Evolutionary conservation across 371 early-diverging fungal genomes (phyloP).

Genomic region (Saksenaea oblongispora): DNA sequence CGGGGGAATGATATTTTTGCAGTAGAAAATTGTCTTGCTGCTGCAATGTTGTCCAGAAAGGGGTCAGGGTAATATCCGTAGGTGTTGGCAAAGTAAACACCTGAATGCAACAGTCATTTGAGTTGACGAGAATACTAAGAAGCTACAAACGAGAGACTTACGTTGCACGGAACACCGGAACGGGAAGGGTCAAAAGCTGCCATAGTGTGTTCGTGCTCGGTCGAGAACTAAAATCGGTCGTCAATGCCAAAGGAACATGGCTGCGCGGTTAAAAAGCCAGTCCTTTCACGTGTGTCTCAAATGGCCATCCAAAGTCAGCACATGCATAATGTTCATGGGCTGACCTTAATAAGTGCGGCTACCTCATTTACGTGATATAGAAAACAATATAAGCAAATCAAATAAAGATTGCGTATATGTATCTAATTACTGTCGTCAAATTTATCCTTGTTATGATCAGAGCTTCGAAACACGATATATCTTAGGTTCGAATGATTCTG

Average conservation of each 20-base stretch:
- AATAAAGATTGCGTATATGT: too few relatives aligned
- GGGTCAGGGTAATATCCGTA: constrained; percentile 32
- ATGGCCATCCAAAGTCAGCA: too few relatives aligned
- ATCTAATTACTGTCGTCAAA: too few relatives aligned
- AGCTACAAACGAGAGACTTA: background rate
- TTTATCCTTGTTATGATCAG: too few relatives aligned
- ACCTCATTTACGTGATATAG: too few relatives aligned
- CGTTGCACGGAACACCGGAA: background rate
- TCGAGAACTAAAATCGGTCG: background rate
- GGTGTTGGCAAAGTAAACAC: constrained; percentile 44
- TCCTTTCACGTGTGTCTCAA: background rate
- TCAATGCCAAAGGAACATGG: background rate
- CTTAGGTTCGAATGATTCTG: too few relatives aligned
- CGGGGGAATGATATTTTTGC: constrained; percentile 67
- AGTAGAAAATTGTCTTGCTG: constrained; percentile 67
- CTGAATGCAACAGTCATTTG: constrained; percentile 9
- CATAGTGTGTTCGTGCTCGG: background rate
- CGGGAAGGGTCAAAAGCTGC: background rate
- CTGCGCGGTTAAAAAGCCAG: background rate
- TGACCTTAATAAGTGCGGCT: too few relatives aligned
- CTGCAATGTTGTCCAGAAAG: constrained; percentile 65
- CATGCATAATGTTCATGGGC: too few relatives aligned
- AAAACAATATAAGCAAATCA: too few relatives aligned
- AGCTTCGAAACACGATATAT: too few relatives aligned
- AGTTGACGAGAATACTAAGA: background rate